Evolutionary conservation across 139 green algal genomes (phyloP).

Genomic region (Haematococcus sp.): DNA sequence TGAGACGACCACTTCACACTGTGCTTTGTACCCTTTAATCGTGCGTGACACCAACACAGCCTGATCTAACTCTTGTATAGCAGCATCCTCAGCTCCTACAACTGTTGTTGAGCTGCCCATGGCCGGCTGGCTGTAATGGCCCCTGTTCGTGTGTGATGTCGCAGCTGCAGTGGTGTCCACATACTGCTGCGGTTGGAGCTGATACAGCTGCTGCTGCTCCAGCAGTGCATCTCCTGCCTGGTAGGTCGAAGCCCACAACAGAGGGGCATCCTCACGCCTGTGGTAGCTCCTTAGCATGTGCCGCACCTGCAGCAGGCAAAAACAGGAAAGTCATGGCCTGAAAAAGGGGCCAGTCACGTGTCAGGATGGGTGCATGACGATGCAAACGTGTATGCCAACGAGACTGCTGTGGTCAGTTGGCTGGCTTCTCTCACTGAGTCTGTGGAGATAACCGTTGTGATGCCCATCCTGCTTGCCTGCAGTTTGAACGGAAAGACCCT

Average conservation of each 20-base stretch:
- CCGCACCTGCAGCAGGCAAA: constrained; percentile 31
- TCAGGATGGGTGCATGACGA: too few species aligned
- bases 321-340: too few species aligned
- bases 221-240: constrained; percentile 52
- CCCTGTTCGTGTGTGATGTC: too few species aligned
- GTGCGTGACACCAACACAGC: background rate
- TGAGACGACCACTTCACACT: constrained; percentile 78
- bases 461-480: constrained; percentile 73
- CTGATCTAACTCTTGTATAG: too few species aligned
- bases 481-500: background rate
- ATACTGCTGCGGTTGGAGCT: background rate
- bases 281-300: constrained; percentile 80
- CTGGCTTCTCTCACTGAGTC: constrained; percentile 76
- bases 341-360: too few species aligned
- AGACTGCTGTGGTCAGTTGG: too few species aligned
- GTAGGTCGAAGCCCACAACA: constrained; percentile 92
- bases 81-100: too few species aligned
- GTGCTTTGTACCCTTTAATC: constrained; percentile 81
- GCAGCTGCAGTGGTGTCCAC: too few species aligned
- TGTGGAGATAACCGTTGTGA: constrained; percentile 88
- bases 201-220: background rate
- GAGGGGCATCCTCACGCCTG: constrained; percentile 45
- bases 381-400: too few species aligned
- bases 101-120: too few species aligned
- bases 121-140: too few species aligned